Conservation (phyloP, 805 yeast species). For the Ogataea populi-albae region DNA sequence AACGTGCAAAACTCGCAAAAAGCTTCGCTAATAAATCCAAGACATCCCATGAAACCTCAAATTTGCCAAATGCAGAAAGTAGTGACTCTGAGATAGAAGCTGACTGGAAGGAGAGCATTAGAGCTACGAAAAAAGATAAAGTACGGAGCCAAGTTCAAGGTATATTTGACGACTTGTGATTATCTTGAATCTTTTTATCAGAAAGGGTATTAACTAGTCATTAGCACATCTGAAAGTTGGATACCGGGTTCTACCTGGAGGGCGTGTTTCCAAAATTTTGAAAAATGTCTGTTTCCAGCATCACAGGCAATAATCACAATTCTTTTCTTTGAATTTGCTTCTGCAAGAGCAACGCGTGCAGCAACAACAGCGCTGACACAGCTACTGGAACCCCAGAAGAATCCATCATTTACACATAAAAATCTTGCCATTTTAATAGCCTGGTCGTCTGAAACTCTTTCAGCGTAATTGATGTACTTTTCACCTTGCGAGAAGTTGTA, state of each 20-base stretch:
- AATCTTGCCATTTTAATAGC: constrained; percentile 87
- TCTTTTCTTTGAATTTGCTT: constrained; percentile 54
- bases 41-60: no score
- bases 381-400: constrained; percentile 90
- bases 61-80: no score
- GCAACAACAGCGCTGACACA: constrained; percentile 95
- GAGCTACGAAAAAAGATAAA: constrained; percentile 61
- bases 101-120: constrained; percentile 88
- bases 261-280: constrained; percentile 88
- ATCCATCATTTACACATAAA: constrained; percentile 78
- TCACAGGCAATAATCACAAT: constrained; percentile 90
- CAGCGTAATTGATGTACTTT: constrained; percentile 67
- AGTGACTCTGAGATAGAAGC: constrained; percentile 44
- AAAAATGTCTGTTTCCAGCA: constrained; percentile 84
- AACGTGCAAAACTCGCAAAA: constrained; percentile 62
- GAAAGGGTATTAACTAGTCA: not conserved
- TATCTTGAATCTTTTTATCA: no score
- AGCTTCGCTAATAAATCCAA: no score
- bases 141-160: constrained; percentile 20
- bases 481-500: constrained; percentile 76
- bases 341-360: constrained; percentile 46
- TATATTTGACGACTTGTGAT: constrained; percentile 58
- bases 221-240: constrained; percentile 35
- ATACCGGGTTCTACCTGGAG: constrained; percentile 36
- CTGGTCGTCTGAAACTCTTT: constrained; percentile 74